phyloP scores from a whole-genome alignment of 108 stramenopile genomes.

The Craspedostauros australis region DNA sequence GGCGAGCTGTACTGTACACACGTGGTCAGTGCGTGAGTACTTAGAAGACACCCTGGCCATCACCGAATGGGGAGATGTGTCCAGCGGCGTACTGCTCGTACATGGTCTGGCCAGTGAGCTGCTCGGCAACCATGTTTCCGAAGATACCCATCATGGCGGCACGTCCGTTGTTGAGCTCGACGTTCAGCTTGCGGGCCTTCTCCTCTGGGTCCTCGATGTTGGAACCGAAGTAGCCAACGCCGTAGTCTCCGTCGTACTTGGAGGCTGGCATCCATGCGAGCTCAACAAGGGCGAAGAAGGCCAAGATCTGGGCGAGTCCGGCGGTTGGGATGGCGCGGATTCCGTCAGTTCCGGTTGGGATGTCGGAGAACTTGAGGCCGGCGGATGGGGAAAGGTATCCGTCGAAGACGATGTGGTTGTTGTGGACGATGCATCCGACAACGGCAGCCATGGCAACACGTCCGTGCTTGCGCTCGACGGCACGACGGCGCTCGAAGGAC shows the following conservation, averaged over 20 bases:
- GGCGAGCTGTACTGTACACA: no score
- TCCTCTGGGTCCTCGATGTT: no score
- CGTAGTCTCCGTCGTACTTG: constrained; percentile 64
- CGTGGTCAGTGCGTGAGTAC: no score
- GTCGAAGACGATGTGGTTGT: constrained; percentile 42
- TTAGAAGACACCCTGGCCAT: constrained; percentile 52
- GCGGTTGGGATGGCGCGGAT: constrained; percentile 54
- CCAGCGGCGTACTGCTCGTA: constrained; percentile 44
- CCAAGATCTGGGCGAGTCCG: constrained; percentile 75
- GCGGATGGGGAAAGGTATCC: constrained; percentile 40
- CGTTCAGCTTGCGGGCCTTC: no score
- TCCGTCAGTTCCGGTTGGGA: constrained; percentile 78
- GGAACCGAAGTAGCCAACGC: constrained; percentile 46
- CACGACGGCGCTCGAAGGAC: constrained; percentile 64
- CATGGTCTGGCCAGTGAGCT: constrained; percentile 46
- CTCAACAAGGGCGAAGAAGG: constrained; percentile 75
- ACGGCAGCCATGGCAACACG: constrained; percentile 81
- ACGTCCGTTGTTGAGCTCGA: no score
- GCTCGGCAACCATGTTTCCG: no score
- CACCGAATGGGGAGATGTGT: constrained; percentile 53
- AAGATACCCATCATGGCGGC: no score
- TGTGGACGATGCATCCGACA: constrained; percentile 42
- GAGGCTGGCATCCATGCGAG: constrained; percentile 43
- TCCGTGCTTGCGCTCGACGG: constrained; percentile 81
- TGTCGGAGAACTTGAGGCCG: constrained; percentile 63